Conservation (phyloP, 2,329 filamentous ascomycete species). For the Ceratocystis albifundus region DNA sequence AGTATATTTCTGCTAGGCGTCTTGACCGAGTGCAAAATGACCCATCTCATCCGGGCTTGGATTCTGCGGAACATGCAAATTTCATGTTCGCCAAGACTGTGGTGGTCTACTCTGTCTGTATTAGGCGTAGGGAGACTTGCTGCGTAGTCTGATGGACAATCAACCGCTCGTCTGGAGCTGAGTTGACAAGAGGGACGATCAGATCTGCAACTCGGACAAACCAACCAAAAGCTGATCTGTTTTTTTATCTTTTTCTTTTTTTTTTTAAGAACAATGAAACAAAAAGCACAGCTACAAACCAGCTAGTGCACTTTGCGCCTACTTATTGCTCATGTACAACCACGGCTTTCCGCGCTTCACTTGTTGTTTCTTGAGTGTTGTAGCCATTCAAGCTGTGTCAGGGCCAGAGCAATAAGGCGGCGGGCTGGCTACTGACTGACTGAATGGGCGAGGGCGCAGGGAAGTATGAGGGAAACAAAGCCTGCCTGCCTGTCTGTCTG, state of each 20-base stretch:
- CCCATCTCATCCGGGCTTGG: not conserved
- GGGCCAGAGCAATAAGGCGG: not conserved
- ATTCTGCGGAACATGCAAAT: not conserved
- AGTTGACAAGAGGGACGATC: not conserved
- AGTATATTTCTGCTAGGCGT: not conserved
- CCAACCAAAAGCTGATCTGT: not conserved
- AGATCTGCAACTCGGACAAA: not conserved
- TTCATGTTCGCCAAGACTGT: not conserved
- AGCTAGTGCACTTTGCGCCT: too few species aligned
- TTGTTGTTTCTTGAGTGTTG: not conserved
- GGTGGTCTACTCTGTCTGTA: slow-evolving; percentile 2
- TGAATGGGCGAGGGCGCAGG: not conserved
- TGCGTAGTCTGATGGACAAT: slow-evolving; percentile 4
- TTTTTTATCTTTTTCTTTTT: too few species aligned
- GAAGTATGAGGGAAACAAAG: not conserved
- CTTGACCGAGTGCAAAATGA: not conserved
- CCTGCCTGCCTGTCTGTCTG: too few species aligned
- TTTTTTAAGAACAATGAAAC: too few species aligned
- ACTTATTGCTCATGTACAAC: too few species aligned
- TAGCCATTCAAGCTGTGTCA: not conserved
- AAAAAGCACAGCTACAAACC: too few species aligned
- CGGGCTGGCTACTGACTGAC: too few species aligned
- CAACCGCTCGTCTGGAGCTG: not conserved
- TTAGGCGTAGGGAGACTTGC: not conserved
- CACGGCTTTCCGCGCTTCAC: not conserved